Conservation (phyloP, 2,329 filamentous ascomycete genomes). For the Aspergillus costaricaensis region DNA sequence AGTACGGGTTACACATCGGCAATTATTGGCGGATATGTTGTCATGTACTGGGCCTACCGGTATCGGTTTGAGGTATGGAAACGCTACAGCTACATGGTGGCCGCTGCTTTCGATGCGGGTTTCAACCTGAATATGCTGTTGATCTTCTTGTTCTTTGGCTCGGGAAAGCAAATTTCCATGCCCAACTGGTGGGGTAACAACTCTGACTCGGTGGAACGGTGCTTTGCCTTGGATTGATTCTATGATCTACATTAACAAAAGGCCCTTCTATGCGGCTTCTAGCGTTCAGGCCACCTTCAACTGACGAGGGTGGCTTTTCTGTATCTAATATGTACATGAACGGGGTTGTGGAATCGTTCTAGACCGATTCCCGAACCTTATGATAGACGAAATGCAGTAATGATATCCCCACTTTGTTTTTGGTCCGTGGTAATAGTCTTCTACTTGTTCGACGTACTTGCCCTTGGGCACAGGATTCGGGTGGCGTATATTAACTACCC, state of each 20-base stretch:
- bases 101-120: constrained; percentile 63
- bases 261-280: neutral
- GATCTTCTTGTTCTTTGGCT: constrained; percentile 62
- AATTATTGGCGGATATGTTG: constrained; percentile 62
- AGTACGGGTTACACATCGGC: constrained; percentile 60
- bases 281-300: neutral
- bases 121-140: constrained; percentile 65
- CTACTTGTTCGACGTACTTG: neutral
- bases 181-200: constrained; percentile 68
- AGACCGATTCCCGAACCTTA: neutral
- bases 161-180: constrained; percentile 59
- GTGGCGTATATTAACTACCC: neutral
- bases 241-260: neutral
- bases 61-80: constrained; percentile 60
- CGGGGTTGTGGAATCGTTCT: neutral
- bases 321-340: neutral
- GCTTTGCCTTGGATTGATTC: constrained; percentile 52
- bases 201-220: constrained; percentile 56
- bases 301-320: neutral
- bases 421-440: neutral
- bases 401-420: neutral
- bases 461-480: neutral
- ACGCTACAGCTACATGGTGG: constrained; percentile 62
- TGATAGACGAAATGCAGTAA: constrained; percentile 2
- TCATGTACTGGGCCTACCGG: constrained; percentile 62